Base-by-base conservation (phyloP, 306 rosid genomes). In the Vicia faba region DNA sequence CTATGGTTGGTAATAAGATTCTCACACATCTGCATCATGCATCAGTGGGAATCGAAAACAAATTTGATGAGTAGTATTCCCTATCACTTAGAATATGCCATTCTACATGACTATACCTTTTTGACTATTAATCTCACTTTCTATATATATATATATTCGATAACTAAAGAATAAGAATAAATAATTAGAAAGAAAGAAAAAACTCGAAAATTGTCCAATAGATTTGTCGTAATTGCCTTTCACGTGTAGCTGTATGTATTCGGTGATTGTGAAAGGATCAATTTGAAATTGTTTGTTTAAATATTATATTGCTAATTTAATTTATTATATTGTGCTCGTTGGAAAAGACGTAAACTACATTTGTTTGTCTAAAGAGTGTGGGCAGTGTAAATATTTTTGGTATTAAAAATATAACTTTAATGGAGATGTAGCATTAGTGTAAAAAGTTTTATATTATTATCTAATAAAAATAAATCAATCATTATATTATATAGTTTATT, bases 51-150 rank as follows among this genome's bases (percentile, higher is more conserved):
- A 6, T 13, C 5, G 14, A 23, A 53, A 53, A 11, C 14, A 23
- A 23, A 23, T 11, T 53, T 53, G 16, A 53, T 53, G 16, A 53
- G 59, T 53, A 23, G 23, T 53, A 53, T 53, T 53, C 59, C 4
- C 1, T 2, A 53, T 11, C 59, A 53, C 12, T 4, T 1, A 53
- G 59, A 23, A 53, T 53, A 53, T 53, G 59, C 59, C 59, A 53
- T 10, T 53, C 0, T 5, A 53, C 16, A 53, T 2, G 2, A 12
- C 11, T 11, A 53, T 5, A 23, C 11, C 33, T 20, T 31, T 25
- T 53, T 53, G 14, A 23, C 59, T 1, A 53, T 51, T 20, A 53
- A 23, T 20, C 12, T 53, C 33, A 23, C 33, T 4, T 53, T 31
- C n/a, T n/a, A n/a, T n/a, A n/a, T n/a, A n/a, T n/a, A n/a, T n/a